Percentiles rank a stretch among this genome's conserved stretches.
Evolutionary conservation across 2,329 filamentous ascomycete species (phyloP).

Genomic region (Stagonosporopsis tanaceti): DNA sequence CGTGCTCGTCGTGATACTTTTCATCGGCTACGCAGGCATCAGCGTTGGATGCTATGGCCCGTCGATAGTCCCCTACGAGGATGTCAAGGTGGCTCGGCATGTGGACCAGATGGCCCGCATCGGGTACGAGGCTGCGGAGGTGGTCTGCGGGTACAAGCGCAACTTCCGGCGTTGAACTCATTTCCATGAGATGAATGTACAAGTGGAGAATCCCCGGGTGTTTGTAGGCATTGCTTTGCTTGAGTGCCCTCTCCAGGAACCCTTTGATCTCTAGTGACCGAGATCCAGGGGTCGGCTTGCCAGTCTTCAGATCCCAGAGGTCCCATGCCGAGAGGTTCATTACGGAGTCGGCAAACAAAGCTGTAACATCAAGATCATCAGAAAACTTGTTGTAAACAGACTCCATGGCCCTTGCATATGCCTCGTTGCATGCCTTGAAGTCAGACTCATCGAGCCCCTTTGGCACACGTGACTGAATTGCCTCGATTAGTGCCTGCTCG

Average conservation of each 20-base stretch:
- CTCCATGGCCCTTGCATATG: conserved; percentile 70
- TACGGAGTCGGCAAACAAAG: conserved; percentile 69
- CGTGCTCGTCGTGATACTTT: conserved; percentile 66
- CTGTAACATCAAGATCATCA: conserved; percentile 69
- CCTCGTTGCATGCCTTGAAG: conserved; percentile 62
- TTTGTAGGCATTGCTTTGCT: conserved; percentile 55
- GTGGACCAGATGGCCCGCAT: conserved; percentile 74
- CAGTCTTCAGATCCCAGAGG: conserved; percentile 68
- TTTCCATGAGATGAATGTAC: conserved; percentile 81
- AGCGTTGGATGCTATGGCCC: conserved; percentile 71
- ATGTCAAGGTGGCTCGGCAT: conserved; percentile 83
- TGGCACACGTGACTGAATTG: conserved; percentile 61
- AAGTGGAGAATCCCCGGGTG: conserved; percentile 78
- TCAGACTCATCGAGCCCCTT: conserved; percentile 51
- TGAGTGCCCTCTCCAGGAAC: conserved; percentile 67
- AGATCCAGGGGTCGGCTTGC: conserved; percentile 62
- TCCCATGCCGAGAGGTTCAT: conserved; percentile 73
- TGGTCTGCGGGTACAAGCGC: conserved; percentile 68
- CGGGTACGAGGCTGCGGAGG: conserved; percentile 71
- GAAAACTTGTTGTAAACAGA: conserved; percentile 61
- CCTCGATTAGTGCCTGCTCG: conserved; percentile 70
- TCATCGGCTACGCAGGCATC: conserved; percentile 73
- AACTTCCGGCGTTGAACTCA: conserved; percentile 71
- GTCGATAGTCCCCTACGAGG: conserved; percentile 73
- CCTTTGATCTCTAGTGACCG: conserved; percentile 66